phyloP scores from a whole-genome alignment of 78 protist species.

The Dictyostelium brefeldianum region DNA sequence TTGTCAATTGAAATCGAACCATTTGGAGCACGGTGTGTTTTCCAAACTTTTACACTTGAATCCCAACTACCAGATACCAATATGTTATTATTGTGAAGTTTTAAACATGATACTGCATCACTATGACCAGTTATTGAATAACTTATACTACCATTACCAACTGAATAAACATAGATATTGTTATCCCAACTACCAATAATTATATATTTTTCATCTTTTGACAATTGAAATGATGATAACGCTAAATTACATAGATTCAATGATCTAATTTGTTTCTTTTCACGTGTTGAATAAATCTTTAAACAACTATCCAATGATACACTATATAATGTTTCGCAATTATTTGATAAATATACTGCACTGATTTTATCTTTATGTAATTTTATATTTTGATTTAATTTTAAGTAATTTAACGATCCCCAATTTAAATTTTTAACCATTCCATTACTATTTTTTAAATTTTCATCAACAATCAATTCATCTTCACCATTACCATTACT shows the following conservation, averaged over 20 bases:
- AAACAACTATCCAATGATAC: slow-evolving; percentile 85
- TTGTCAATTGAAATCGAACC: slow-evolving; percentile 29
- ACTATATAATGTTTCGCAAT: slow-evolving; percentile 77
- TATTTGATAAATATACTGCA: slow-evolving; percentile 71
- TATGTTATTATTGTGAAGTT: slow-evolving; percentile 10
- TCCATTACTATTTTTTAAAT: slow-evolving; percentile 6
- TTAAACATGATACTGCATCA: slow-evolving; percentile 84
- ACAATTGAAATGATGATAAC: slow-evolving; percentile 78
- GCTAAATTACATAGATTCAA: slow-evolving; percentile 79
- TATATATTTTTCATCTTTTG: slow-evolving; percentile 79
- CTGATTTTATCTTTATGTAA: slow-evolving; percentile 79
- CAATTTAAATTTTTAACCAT: slow-evolving; percentile 10
- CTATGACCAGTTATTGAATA: slow-evolving; percentile 80
- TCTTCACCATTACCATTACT: neutral
- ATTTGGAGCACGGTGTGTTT: neutral
- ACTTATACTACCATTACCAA: slow-evolving; percentile 79
- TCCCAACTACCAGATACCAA: slow-evolving; percentile 91
- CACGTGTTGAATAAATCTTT: slow-evolving; percentile 68
- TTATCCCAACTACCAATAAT: slow-evolving; percentile 91
- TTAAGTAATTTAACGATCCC: slow-evolving; percentile 45
- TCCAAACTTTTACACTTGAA: slow-evolving; percentile 86
- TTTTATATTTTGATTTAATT: slow-evolving; percentile 26
- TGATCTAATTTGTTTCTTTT: slow-evolving; percentile 83
- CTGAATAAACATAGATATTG: slow-evolving; percentile 80
- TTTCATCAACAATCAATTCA: neutral